phyloP scores from a whole-genome alignment of 306 rosid species.

The Cicer pinnatifidum region DNA sequence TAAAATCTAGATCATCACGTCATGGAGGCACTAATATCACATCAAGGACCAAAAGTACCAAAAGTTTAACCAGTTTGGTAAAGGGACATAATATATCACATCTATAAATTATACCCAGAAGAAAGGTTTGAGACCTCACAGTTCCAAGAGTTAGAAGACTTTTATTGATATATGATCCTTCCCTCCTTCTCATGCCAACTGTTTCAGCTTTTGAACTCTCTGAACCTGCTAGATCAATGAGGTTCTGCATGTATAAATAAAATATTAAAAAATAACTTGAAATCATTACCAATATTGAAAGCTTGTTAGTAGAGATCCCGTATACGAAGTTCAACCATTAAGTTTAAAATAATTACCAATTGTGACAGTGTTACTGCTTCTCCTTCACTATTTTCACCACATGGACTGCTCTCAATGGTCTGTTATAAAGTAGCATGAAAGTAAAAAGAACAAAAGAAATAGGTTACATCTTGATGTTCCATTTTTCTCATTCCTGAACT shows the following conservation, averaged over 20 bases:
- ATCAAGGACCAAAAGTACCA: not conserved
- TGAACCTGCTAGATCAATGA: slow-evolving; percentile 99
- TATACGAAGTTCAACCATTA: slow-evolving; percentile 42
- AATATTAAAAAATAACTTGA: slow-evolving; percentile 47
- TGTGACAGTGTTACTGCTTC: slow-evolving; percentile 94
- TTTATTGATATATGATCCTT: slow-evolving; percentile 96
- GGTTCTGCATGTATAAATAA: slow-evolving; percentile 88
- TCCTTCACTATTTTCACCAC: slow-evolving; percentile 86
- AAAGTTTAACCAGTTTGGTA: slow-evolving; percentile 12
- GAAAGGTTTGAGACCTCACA: slow-evolving; percentile 73
- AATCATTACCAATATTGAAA: slow-evolving; percentile 39
- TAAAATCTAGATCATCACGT: not conserved
- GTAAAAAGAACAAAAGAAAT: slow-evolving; percentile 38
- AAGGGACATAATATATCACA: slow-evolving; percentile 22
- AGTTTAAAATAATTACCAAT: slow-evolving; percentile 63
- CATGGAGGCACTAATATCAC: slow-evolving; percentile 7
- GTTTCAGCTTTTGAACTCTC: slow-evolving; percentile 99
- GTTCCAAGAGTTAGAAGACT: slow-evolving; percentile 98
- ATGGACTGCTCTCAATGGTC: slow-evolving; percentile 95
- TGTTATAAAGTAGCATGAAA: slow-evolving; percentile 51
- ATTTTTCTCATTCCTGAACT: slow-evolving; percentile 39
- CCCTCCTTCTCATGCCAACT: slow-evolving; percentile 94
- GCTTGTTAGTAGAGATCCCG: slow-evolving; percentile 24
- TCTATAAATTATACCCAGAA: slow-evolving; percentile 31
- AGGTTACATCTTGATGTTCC: slow-evolving; percentile 36